Evolutionary conservation across 208 protist species (phyloP).

Genomic region (Novymonas esmeraldas): DNA sequence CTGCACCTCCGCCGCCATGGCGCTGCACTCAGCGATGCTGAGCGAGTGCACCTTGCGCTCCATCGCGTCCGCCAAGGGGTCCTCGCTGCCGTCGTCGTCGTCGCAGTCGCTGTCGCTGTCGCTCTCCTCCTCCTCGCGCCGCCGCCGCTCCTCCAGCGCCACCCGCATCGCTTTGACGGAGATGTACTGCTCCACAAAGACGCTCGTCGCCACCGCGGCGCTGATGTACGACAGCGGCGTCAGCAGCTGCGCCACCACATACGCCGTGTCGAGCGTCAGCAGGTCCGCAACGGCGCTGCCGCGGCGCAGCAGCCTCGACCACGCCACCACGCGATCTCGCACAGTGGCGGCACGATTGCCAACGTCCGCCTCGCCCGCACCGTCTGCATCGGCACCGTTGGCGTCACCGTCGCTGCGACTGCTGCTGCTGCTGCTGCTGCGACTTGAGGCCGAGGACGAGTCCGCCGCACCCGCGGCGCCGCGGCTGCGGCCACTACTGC

Average conservation of each 20-base stretch:
- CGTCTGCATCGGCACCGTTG: slow-evolving; percentile 1
- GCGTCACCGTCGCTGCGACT: slow-evolving; percentile 3
- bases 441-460: background rate
- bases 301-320: slow-evolving; percentile 40
- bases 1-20: slow-evolving; percentile 39
- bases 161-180: slow-evolving; percentile 79
- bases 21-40: slow-evolving; percentile 37
- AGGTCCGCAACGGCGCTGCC: slow-evolving; percentile 35
- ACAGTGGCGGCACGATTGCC: slow-evolving; percentile 37
- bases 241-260: slow-evolving; percentile 29
- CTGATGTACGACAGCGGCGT: slow-evolving; percentile 39
- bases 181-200: slow-evolving; percentile 79
- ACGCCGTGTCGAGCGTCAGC: slow-evolving; percentile 31
- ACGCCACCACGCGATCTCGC: slow-evolving; percentile 34
- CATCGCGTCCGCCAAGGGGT: slow-evolving; percentile 47
- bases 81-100: slow-evolving; percentile 9
- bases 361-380: background rate
- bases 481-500: slow-evolving; percentile 25
- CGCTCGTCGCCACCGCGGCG: slow-evolving; percentile 55
- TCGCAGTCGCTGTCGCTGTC: slow-evolving; percentile 6
- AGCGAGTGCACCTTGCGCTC: slow-evolving; percentile 63
- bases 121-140: background rate
- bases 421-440: background rate
- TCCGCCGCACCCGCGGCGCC: background rate
- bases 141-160: slow-evolving; percentile 27